Percentiles rank a stretch among this genome's conserved stretches.
Conservation (phyloP, 2,329 filamentous ascomycete species). For the Sporothrix dimorphospora region DNA sequence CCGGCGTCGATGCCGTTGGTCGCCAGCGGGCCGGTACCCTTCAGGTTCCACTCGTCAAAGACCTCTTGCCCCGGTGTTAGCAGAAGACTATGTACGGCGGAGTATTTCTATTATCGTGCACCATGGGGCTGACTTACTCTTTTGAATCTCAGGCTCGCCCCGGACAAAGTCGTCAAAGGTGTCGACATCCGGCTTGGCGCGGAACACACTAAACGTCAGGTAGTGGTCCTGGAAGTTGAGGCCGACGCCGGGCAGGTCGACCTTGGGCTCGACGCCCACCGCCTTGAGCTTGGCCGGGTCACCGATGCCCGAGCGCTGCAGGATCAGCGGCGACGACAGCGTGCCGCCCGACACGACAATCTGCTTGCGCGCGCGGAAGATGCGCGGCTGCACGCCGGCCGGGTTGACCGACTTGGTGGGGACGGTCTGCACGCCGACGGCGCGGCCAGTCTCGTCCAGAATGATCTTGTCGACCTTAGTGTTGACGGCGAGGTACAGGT, state of each 20-base stretch:
- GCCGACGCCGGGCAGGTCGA: slow-evolving; percentile 73
- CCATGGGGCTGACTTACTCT: slow-evolving; percentile 57
- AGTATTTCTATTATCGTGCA: too few relatives aligned
- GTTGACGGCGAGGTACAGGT: slow-evolving; percentile 73
- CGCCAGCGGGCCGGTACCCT: slow-evolving; percentile 75
- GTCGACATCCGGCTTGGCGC: slow-evolving; percentile 74
- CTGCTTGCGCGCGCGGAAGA: slow-evolving; percentile 71
- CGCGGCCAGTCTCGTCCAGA: slow-evolving; percentile 67
- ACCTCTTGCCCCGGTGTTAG: slow-evolving; percentile 49
- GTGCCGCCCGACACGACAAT: slow-evolving; percentile 75
- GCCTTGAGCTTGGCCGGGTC: slow-evolving; percentile 71
- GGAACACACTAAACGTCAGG: slow-evolving; percentile 69
- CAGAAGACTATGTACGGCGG: too few relatives aligned
- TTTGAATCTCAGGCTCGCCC: slow-evolving; percentile 72
- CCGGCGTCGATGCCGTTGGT: slow-evolving; percentile 82
- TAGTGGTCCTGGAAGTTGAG: slow-evolving; percentile 80
- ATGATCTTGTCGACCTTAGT: slow-evolving; percentile 79
- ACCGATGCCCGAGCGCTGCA: slow-evolving; percentile 75
- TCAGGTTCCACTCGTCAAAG: slow-evolving; percentile 76
- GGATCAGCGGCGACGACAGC: slow-evolving; percentile 72
- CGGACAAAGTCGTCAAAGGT: slow-evolving; percentile 80
- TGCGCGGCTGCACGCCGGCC: slow-evolving; percentile 52
- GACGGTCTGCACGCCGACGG: slow-evolving; percentile 72
- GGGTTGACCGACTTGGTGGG: slow-evolving; percentile 60
- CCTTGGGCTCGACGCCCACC: slow-evolving; percentile 68